Evolutionary conservation across 768 basidiomycete species (phyloP), one percentile per base, ranked within the genome.

Genomic region (Antrodiella citrinella): DNA sequence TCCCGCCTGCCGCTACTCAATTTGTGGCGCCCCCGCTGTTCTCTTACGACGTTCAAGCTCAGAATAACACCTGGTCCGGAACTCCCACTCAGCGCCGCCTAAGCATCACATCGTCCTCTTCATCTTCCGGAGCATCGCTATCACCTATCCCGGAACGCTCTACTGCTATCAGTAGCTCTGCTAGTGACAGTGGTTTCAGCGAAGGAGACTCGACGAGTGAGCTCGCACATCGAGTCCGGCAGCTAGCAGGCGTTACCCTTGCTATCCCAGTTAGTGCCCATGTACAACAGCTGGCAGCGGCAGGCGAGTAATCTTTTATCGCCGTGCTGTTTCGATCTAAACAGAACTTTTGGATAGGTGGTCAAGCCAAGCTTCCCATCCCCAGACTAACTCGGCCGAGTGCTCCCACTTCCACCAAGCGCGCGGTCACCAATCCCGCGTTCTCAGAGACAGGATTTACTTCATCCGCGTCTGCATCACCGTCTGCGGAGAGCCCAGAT

Each of bases 81-180:
- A 35, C 30, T 35, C 15, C 30, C 19, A 57, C 63, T 10, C 56
- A 53, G 3, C 67, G 78, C 5, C 69, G 78, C 35, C 65, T 80
- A 4, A 82, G 80, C 59, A 61, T 80, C 9, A 75, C 76, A 7
- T 82, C 81, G 0, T 74, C 73, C 0, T 75, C 75, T 73, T 79
- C 11, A 11, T 76, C 77, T 3, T 78, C 80, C 11, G 77, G 74
- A 13, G 75, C 73, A 0, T 78, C 79, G 0, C 63, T 78, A 11
- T 79, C 79, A 1, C 75, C 81, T 0, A 60, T 72, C 4, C 64
- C 74, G 13, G 75, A 80, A 24, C 67, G 57, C 20, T 52, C 70
- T 2, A 67, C 71, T 1, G 68, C 58, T 23, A 48, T 50, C 20
- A 51, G 62, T 40, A 52, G 52, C 50, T 55, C 58, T 21, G 63